Evolutionary conservation across 495 filamentous ascomycete species (phyloP), one percentile per base, ranked within the genome.

Genomic region (Cladorrhinum samala): DNA sequence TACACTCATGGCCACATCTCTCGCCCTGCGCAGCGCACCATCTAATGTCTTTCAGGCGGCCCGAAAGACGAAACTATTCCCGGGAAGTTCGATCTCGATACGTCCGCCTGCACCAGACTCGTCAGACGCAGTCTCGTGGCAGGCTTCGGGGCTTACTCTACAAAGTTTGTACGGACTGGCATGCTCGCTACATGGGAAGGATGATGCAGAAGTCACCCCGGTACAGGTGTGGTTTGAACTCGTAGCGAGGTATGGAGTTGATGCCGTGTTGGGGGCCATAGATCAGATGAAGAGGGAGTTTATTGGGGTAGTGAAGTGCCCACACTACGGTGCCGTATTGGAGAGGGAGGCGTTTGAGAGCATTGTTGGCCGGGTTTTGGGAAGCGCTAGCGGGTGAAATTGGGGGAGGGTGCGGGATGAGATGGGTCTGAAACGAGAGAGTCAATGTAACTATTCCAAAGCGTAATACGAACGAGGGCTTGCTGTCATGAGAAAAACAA

Each of bases 181-280:
- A 4, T 52, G 59, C 17, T 59, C 60, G 18, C 62, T 75, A 13
- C 71, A 65, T 46, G 61, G 64, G 44, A 51, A 51, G 0, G 56
- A 51, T 1, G 67, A 63, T 38, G 41, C 56, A 14, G 75, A 77
- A 54, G 62, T 79, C 25, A 70, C 75, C 54, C 76, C 76, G 17
- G 74, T 79, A 45, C 76, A 79, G 58, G 73, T 68, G 0, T 79
- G 75, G 75, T 79, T 77, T 62, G 65, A 72, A 62, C 63, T 79
- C 6, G 68, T 58, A 43, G 54, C 40, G 11, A 25, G 53, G 36
- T 72, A 64, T 53, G 61, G 61, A 6, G 39, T 40, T 9, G 59
- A 47, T 4, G n/a, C 17, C 5, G 17, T 41, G 4, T 18, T 41
- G 39, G n/a, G 13, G 7, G 13, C 4, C 6, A 41, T 18, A 14